Conservation (phyloP, 2,329 filamentous ascomycete genomes). For the Didymella lethalis region DNA sequence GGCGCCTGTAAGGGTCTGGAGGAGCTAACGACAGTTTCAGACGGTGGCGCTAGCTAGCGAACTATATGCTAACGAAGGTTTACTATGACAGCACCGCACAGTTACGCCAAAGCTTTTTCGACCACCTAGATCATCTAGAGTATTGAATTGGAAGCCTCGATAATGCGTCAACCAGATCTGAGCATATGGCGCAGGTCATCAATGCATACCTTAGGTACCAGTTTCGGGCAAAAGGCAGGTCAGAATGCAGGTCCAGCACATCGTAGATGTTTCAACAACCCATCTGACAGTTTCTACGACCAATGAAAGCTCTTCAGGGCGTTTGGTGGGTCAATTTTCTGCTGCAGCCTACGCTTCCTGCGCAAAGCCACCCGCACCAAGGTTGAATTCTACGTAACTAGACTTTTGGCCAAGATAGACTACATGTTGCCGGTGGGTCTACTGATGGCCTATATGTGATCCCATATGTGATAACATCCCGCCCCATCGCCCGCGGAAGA, state of each 20-base stretch:
- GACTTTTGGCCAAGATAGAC: neutral
- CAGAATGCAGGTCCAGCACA: neutral
- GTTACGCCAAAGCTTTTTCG: conserved; percentile 2
- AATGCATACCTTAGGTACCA: conserved; percentile 3
- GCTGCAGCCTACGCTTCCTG: conserved; percentile 4
- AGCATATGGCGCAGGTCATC: neutral
- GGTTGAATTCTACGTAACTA: conserved; percentile 5
- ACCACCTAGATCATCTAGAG: conserved; percentile 11
- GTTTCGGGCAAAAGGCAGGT: neutral
- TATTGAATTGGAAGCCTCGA: conserved; percentile 17
- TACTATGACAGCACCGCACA: conserved; percentile 13
- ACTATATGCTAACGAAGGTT: conserved; percentile 9
- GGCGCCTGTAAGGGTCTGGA: conserved; percentile 3
- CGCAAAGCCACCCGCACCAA: conserved; percentile 20
- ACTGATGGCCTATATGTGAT: conserved; percentile 10
- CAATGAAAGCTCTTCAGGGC: neutral
- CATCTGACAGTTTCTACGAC: conserved; percentile 1
- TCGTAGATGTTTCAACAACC: neutral
- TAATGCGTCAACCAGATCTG: neutral
- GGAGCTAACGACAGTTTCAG: conserved; percentile 3
- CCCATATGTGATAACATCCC: conserved; percentile 16
- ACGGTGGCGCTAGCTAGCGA: conserved; percentile 12
- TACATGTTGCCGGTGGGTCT: neutral
- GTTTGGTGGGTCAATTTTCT: conserved; percentile 13
- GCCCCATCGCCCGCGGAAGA: conserved; percentile 1